Conservation (phyloP, 371 early-diverging fungal genomes). For the Apophysomyces sp. region DNA sequence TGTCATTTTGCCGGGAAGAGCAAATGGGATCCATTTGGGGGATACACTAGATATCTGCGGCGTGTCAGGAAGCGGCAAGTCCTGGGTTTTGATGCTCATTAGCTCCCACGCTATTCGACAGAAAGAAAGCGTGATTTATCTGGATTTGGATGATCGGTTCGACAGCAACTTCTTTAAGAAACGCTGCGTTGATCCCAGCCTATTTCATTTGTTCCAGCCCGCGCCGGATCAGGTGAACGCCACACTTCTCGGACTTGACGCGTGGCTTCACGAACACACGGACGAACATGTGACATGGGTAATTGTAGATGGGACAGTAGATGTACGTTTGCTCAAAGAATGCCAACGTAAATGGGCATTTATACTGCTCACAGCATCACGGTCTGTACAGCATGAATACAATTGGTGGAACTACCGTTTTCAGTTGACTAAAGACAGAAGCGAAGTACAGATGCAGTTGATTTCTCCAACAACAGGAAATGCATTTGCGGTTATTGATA, state of each 20-base stretch:
- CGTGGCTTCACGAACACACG: constrained; percentile 22
- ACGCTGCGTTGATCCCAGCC: neutral
- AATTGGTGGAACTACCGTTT: neutral
- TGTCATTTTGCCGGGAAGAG: neutral
- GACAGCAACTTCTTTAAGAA: neutral
- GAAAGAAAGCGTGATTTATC: constrained; percentile 12
- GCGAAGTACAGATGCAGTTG: neutral
- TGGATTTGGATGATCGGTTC: constrained; percentile 25
- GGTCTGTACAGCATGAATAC: neutral
- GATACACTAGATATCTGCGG: constrained; percentile 21
- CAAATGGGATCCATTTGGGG: constrained; percentile 5
- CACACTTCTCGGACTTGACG: constrained; percentile 11
- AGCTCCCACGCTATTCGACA: constrained; percentile 9
- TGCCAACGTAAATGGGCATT: neutral
- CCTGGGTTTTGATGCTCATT: constrained; percentile 13
- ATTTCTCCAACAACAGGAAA: neutral
- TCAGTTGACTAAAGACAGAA: neutral
- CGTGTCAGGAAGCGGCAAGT: constrained; percentile 23
- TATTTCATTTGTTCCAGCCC: constrained; percentile 27
- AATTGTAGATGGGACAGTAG: constrained; percentile 12
- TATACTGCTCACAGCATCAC: neutral
- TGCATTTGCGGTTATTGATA: neutral
- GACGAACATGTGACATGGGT: constrained; percentile 18
- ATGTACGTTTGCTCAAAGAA: neutral
- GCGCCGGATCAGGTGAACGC: constrained; percentile 1